Conservation (phyloP, 805 yeast species). For the Candida taoyuanica region DNA sequence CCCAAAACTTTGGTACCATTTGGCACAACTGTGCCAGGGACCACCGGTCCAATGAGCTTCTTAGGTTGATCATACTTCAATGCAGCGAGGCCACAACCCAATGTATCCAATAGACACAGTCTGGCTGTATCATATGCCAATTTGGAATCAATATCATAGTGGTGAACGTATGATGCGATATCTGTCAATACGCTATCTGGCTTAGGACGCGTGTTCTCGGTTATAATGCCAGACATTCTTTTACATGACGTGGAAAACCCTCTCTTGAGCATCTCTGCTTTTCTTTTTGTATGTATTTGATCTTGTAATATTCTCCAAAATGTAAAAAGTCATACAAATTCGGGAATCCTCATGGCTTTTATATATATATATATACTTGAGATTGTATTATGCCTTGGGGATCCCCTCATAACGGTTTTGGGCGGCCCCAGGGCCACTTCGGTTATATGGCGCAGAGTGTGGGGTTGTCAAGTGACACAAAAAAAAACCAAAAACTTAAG, state of each 20-base stretch:
- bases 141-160: slow-evolving; percentile 38
- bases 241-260: slow-evolving; percentile 6
- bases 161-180: slow-evolving; percentile 48
- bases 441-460: slow-evolving; percentile 2
- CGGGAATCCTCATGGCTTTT: too few species aligned
- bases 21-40: slow-evolving; percentile 51
- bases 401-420: not conserved
- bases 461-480: not conserved
- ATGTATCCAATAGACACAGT: slow-evolving; percentile 49
- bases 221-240: slow-evolving; percentile 26
- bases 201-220: slow-evolving; percentile 47
- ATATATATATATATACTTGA: too few species aligned
- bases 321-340: too few species aligned
- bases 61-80: slow-evolving; percentile 47
- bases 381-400: too few species aligned
- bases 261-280: slow-evolving; percentile 13
- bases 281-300: too few species aligned
- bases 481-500: not conserved
- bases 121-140: slow-evolving; percentile 51
- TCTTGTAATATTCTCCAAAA: too few species aligned
- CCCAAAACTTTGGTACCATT: slow-evolving; percentile 55
- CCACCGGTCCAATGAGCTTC: slow-evolving; percentile 48
- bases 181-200: slow-evolving; percentile 45
- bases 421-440: not conserved
- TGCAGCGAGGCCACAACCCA: slow-evolving; percentile 60